A percentile compares a stretch with the other conserved stretches of the same genome.
phyloP scores from a whole-genome alignment of 2,329 filamentous ascomycete genomes.

The Niveomyces coronatus region DNA sequence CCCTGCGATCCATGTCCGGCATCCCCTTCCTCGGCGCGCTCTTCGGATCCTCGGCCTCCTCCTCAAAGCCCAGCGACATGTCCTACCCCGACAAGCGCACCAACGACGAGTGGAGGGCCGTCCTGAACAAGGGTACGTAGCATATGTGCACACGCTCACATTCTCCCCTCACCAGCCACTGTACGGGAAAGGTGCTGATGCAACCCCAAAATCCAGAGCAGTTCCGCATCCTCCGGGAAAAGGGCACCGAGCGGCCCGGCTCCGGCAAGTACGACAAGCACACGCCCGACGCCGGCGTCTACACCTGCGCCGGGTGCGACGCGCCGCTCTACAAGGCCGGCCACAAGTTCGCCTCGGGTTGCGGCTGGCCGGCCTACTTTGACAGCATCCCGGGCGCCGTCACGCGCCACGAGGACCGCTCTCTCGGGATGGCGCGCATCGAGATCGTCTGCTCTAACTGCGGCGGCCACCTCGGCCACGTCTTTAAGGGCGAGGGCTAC shows the following conservation, averaged over 20 bases:
- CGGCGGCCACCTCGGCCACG: slow-evolving; percentile 88
- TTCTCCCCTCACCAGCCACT: background rate
- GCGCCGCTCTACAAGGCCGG: slow-evolving; percentile 84
- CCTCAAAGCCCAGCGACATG: slow-evolving; percentile 49
- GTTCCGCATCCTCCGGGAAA: slow-evolving; percentile 85
- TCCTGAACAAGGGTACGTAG: slow-evolving; percentile 50
- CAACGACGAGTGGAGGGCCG: slow-evolving; percentile 79
- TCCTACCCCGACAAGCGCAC: slow-evolving; percentile 72
- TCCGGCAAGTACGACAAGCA: slow-evolving; percentile 85
- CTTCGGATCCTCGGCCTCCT: slow-evolving; percentile 54
- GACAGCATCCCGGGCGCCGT: slow-evolving; percentile 90
- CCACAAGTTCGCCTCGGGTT: slow-evolving; percentile 94
- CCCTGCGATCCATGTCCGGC: slow-evolving; percentile 56
- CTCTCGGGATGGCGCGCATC: slow-evolving; percentile 73
- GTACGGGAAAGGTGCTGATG: slow-evolving; percentile 8
- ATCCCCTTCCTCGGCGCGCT: slow-evolving; percentile 71
- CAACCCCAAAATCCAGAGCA: slow-evolving; percentile 56
- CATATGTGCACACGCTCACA: background rate
- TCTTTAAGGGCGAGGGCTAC: slow-evolving; percentile 85
- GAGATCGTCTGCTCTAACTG: slow-evolving; percentile 95
- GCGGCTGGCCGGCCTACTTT: slow-evolving; percentile 97
- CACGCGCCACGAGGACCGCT: slow-evolving; percentile 64
- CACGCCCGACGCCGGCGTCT: slow-evolving; percentile 63
- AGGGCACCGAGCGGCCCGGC: slow-evolving; percentile 77
- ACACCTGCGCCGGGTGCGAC: slow-evolving; percentile 77